Percentiles rank a stretch among this genome's conserved stretches.
Evolutionary conservation across 2,329 filamentous ascomycete genomes (phyloP).

Genomic region (Thyridium curvatum): DNA sequence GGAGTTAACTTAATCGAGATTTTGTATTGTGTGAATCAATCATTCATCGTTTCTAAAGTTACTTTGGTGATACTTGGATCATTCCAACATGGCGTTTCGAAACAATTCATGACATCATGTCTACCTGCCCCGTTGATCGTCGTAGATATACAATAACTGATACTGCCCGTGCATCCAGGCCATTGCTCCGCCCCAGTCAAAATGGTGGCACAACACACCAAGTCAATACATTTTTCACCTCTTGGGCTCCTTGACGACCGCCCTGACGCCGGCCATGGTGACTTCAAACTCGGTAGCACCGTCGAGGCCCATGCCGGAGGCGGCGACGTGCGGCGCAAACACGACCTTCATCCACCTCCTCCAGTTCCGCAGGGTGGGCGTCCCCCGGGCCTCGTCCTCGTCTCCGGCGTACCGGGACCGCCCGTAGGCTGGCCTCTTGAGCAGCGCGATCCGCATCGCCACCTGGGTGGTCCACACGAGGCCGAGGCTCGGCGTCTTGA

Average conservation of each 20-base stretch:
- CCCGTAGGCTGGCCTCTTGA: constrained; percentile 59
- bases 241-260: constrained; percentile 16
- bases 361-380: constrained; percentile 51
- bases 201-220: too few relatives aligned
- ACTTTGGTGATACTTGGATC: too few relatives aligned
- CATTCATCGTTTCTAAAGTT: too few relatives aligned
- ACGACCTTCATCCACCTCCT: constrained; percentile 80
- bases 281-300: constrained; percentile 69
- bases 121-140: too few relatives aligned
- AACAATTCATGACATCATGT: too few relatives aligned
- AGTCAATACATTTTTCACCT: too few relatives aligned
- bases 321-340: constrained; percentile 71
- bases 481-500: constrained; percentile 83
- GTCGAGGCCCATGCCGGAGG: constrained; percentile 37
- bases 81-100: too few relatives aligned
- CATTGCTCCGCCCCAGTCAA: too few relatives aligned
- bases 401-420: constrained; percentile 18
- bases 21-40: too few relatives aligned
- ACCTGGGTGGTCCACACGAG: constrained; percentile 91
- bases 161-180: too few relatives aligned
- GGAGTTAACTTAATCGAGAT: too few relatives aligned
- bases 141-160: too few relatives aligned
- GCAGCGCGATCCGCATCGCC: constrained; percentile 71
- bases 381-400: constrained; percentile 32
- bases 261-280: constrained; percentile 54